These are phyloP conservation scores for Cephaloascus fragrans DNA, from an alignment of 805 yeast species.

Conservation along the genomic window DNA sequence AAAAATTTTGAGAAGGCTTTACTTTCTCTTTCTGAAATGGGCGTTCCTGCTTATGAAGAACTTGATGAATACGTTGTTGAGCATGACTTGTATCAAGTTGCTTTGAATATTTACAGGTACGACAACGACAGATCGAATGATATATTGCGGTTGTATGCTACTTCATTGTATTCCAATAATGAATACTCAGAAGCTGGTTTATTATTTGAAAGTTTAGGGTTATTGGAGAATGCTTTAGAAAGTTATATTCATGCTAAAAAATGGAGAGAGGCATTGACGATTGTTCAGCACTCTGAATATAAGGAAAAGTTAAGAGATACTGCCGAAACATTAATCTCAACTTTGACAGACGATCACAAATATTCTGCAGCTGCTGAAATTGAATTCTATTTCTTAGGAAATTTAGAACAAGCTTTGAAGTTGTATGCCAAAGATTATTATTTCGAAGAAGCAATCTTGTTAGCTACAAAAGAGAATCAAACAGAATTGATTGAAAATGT, in stretches of 20 bases:
- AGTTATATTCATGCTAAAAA: constrained; percentile 59
- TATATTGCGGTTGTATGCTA: constrained; percentile 56
- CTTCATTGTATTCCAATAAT: constrained; percentile 42
- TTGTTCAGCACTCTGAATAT: constrained; percentile 34
- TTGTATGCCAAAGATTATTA: constrained; percentile 66
- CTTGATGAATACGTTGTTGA: constrained; percentile 56
- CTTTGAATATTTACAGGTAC: constrained; percentile 52
- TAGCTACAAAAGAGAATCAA: constrained; percentile 37
- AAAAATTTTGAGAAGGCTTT: constrained; percentile 63
- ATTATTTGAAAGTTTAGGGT: constrained; percentile 59
- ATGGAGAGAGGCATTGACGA: constrained; percentile 79
- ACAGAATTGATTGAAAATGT: constrained; percentile 41
- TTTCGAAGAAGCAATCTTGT: constrained; percentile 68
- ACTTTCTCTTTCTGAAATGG: constrained; percentile 45
- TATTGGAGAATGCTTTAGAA: constrained; percentile 53
- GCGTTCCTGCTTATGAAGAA: constrained; percentile 33
- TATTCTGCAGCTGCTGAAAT: constrained; percentile 78
- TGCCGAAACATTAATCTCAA: constrained; percentile 50
- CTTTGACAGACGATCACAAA: constrained; percentile 57
- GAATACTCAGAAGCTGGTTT: constrained; percentile 69
- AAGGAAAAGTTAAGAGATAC: constrained; percentile 29
- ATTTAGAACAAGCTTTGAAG: constrained; percentile 52
- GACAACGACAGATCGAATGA: constrained; percentile 42
- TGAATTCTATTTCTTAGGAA: constrained; percentile 48
- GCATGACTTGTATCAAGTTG: constrained; percentile 63